Conservation (phyloP, 139 green algal genomes). For the Trebouxia sp. region DNA sequence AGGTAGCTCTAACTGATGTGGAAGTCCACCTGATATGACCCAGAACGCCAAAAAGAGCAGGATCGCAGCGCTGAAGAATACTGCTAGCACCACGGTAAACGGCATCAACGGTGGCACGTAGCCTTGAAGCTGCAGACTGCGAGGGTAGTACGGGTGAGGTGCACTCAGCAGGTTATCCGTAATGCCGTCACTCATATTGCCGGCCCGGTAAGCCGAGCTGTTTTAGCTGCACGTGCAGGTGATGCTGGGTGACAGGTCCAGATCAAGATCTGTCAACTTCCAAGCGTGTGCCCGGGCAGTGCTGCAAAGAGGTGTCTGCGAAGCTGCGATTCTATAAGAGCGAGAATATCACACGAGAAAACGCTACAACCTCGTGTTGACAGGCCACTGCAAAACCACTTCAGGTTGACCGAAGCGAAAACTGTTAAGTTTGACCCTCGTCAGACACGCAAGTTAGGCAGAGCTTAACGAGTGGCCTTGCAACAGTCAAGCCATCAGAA, state of each 20-base stretch:
- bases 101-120: slow-evolving; percentile 62
- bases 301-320: too few species aligned
- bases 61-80: slow-evolving; percentile 63
- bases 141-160: slow-evolving; percentile 78
- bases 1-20: too few species aligned
- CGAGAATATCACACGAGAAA: too few species aligned
- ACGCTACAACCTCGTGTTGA: too few species aligned
- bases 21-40: slow-evolving; percentile 61
- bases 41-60: slow-evolving; percentile 49
- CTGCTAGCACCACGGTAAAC: slow-evolving; percentile 65
- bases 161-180: background rate
- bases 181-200: background rate
- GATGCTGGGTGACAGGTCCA: too few species aligned
- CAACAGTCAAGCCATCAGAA: background rate
- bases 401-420: background rate
- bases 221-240: too few species aligned
- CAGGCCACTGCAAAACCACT: too few species aligned
- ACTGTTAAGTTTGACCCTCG: background rate
- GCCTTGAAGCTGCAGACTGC: slow-evolving; percentile 53
- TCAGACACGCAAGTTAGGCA: background rate
- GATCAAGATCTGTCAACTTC: too few species aligned
- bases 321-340: too few species aligned
- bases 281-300: too few species aligned
- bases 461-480: background rate
- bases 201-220: background rate